Base-by-base conservation (phyloP, 352 stramenopile species). In the Pythium volutum region DNA sequence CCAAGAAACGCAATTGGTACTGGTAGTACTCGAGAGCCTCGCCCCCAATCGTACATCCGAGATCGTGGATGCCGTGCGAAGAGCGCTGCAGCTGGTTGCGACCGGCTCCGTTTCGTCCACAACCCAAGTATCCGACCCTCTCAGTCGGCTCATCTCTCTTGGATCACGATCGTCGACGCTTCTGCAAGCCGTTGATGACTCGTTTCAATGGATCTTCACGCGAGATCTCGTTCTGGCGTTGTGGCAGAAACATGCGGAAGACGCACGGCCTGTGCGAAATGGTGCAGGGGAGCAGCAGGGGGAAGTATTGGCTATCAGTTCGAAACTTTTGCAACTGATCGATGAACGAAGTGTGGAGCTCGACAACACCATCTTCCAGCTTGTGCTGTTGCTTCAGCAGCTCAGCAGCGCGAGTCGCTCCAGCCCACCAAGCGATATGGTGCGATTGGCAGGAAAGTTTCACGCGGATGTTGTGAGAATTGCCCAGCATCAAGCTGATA, bases 181-280 rank as follows among this genome's bases (percentile, higher is more conserved):
- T 9, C 61, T 88, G 7, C 54, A 53, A 9, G 63, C 71, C 0
- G 77, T 79, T 39, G 81, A 88, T 46, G 76, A 85, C 25, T 88
- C 67, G 26, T 70, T 91, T 10, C 77, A 91, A 59, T 89, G 75
- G 65, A 68, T 91, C 10, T 48, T 91, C 15, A 87, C 81, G 16
- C 55, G 73, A 7, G 73, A 89, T 15, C 33, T 87, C 22, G 68
- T 88, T 15, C 36, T 29, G 2, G 49, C 50, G 14, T 50, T 91
- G 20, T 66, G 41, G 51, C 52, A 52, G 16, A 60, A 38, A 18
- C 33, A 4, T 14, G 12, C 22, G 22, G 53, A 31, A 22, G 41
- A 45, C 3, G 18, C 25, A 1, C 12, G 23, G 6, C 16, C n/a
- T 15, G 20, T 31, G 0, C 29, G 23, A 7, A 66, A 66, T 36